Base-by-base conservation (phyloP, 2,329 filamentous ascomycete species). In the Chalaropsis ovoidea region DNA sequence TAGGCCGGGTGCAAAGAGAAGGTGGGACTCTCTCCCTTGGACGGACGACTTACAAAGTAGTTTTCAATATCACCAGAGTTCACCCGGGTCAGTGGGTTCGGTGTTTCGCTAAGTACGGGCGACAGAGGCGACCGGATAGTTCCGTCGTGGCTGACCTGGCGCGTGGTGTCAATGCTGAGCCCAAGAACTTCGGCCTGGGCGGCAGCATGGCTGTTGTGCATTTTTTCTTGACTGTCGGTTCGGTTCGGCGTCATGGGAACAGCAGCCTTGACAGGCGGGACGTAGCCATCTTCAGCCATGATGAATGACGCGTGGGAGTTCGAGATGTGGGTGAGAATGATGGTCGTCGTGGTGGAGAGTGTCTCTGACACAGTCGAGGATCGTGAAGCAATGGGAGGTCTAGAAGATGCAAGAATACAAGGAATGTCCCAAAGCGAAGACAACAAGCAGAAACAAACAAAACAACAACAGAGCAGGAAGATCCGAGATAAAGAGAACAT, bases 1-100 rank as follows among this genome's bases (percentile, higher is more conserved):
- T 24, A 3, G 10, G 3, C 6, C 17, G 43, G 19, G n/a, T 39
- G 8, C 35, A 10, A 39, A 39, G 52, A 42, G n/a, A 27, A 24
- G 65, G 43, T 19, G 27, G 19, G 24, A 11, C 3, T 8, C 43
- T 19, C 13, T 22, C 19, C 10, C 22, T 15, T 39, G 3, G 15
- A 42, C n/a, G 15, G 10, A 11, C 31, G 27, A 66, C 68, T 61
- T 61, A 68, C 68, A 64, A 69, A 69, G 68, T 69, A 69, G 45
- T 69, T 68, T 17, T 69, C 68, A n/a, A 69, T 10, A 13, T 69
- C 68, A 31, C 67, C 27, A 6, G 66, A 65, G 47, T 67, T 67
- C 24, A 63, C 63, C 1, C 66, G 66, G 22, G 62, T 62, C 31
- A 67, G n/a, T 19, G 64, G 66, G 49, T 67, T 67, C 4, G 66